Evolutionary conservation across 2,329 filamentous ascomycete genomes (phyloP).

Genomic region (Botrytis elliptica): DNA sequence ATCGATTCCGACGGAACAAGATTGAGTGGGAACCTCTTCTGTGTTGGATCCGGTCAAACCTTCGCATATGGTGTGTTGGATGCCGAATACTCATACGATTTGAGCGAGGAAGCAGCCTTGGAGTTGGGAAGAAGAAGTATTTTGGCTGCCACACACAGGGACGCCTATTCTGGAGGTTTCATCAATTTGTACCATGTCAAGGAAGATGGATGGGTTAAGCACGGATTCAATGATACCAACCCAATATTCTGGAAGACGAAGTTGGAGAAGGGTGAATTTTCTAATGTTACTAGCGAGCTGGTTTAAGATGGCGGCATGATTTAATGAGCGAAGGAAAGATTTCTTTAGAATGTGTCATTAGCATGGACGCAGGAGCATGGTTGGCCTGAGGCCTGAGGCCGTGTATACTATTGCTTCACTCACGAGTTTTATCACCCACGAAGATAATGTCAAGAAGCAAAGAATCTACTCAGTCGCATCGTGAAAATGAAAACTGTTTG

Average conservation of each 20-base stretch:
- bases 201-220: slow-evolving; percentile 98
- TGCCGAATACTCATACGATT: slow-evolving; percentile 88
- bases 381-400: slow-evolving; percentile 27
- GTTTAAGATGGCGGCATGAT: slow-evolving; percentile 30
- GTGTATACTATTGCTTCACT: slow-evolving; percentile 38
- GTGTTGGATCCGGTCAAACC: slow-evolving; percentile 95
- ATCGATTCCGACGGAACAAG: slow-evolving; percentile 97
- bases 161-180: slow-evolving; percentile 97
- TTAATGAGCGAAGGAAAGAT: slow-evolving; percentile 22
- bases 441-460: slow-evolving; percentile 23
- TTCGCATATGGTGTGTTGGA: slow-evolving; percentile 98
- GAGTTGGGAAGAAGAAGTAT: slow-evolving; percentile 91
- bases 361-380: slow-evolving; percentile 32
- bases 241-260: slow-evolving; percentile 99
- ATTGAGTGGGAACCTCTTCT: slow-evolving; percentile 92
- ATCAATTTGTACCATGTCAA: slow-evolving; percentile 99
- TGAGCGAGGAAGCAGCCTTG: slow-evolving; percentile 83
- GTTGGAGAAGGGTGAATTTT: slow-evolving; percentile 97
- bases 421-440: slow-evolving; percentile 32
- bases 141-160: slow-evolving; percentile 90
- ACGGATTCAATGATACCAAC: slow-evolving; percentile 97
- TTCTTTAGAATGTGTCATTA: slow-evolving; percentile 38
- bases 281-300: slow-evolving; percentile 40
- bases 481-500: neutral
- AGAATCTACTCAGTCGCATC: neutral